These are phyloP conservation scores for Macaranga tanarius DNA, from an alignment of 441 rosid species.

Conservation along the genomic window DNA sequence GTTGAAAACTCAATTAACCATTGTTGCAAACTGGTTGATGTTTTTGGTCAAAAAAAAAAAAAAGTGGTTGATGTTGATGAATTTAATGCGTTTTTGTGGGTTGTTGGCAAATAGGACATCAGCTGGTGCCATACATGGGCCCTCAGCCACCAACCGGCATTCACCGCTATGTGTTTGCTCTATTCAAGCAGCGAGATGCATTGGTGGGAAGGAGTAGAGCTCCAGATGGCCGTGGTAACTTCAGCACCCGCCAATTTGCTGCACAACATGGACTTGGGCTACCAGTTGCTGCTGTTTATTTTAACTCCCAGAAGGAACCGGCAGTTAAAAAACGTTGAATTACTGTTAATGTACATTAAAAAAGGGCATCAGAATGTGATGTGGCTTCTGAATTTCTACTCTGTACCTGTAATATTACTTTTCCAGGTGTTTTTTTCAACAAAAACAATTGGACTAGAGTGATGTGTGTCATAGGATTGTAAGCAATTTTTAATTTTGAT, in stretches of 20 bases:
- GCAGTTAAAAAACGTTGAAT: constrained; percentile 51
- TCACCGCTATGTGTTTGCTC: constrained; percentile 71
- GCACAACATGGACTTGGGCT: constrained; percentile 54
- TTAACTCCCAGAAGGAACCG: constrained; percentile 82
- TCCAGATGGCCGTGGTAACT: constrained; percentile 61
- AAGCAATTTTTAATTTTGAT: too few relatives aligned
- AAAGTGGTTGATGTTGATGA: too few relatives aligned
- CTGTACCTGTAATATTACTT: neutral
- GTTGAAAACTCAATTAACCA: neutral
- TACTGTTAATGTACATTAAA: neutral
- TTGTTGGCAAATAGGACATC: constrained; percentile 46
- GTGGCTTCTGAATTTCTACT: too few relatives aligned
- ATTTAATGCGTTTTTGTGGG: neutral
- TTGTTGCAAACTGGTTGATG: too few relatives aligned
- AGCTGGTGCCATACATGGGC: constrained; percentile 62
- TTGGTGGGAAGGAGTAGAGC: constrained; percentile 42
- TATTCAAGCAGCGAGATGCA: constrained; percentile 63
- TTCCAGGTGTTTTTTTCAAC: too few relatives aligned
- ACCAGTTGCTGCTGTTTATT: constrained; percentile 78
- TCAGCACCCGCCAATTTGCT: constrained; percentile 71
- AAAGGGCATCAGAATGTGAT: too few relatives aligned
- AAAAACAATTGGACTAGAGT: too few relatives aligned
- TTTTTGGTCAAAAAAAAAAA: too few relatives aligned
- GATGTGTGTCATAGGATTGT: too few relatives aligned
- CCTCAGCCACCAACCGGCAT: constrained; percentile 89